Percentiles rank a stretch among this genome's conserved stretches.
Conservation (phyloP, 345 rosid genomes). For the Acer yangbiense region DNA sequence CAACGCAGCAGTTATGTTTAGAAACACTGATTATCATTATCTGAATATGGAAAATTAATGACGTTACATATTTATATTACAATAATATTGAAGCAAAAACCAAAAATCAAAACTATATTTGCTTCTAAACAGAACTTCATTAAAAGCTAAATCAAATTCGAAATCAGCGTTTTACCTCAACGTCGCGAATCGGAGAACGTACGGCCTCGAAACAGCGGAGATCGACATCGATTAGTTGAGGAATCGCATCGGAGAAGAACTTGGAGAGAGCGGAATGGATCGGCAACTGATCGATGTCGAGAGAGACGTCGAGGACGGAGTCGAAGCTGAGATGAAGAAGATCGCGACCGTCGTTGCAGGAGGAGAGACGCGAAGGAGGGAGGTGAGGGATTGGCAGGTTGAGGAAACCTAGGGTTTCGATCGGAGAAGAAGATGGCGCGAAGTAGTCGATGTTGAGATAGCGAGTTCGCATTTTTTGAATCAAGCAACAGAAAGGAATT, state of each 20-base stretch:
- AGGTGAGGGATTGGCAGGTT: conserved; percentile 57
- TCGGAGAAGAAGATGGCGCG: conserved; percentile 34
- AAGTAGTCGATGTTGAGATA: conserved; percentile 66
- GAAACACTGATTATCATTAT: too few relatives aligned
- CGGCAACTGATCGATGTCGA: conserved; percentile 40
- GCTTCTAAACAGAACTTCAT: neutral
- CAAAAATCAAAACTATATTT: neutral
- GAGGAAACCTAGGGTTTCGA: conserved; percentile 58
- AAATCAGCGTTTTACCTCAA: conserved; percentile 30
- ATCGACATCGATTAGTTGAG: conserved; percentile 43
- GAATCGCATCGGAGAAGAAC: conserved; percentile 56
- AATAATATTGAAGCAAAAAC: neutral
- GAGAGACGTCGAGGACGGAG: conserved; percentile 26
- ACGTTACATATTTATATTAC: neutral
- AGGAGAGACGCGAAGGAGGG: conserved; percentile 28
- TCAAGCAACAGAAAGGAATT: neutral
- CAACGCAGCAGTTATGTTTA: neutral
- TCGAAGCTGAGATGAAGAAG: conserved; percentile 32
- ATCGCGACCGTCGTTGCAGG: conserved; percentile 22
- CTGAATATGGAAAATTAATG: too few relatives aligned
- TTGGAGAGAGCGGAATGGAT: conserved; percentile 58
- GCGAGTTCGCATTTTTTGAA: conserved; percentile 64
- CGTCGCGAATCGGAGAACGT: conserved; percentile 12
- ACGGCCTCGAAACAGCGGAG: conserved; percentile 29
- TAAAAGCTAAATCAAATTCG: neutral